Percentiles rank a stretch among this genome's conserved stretches.
These are phyloP conservation scores for Lactarius hengduanensis DNA, from an alignment of 768 basidiomycete genomes.

Conservation along the genomic window DNA sequence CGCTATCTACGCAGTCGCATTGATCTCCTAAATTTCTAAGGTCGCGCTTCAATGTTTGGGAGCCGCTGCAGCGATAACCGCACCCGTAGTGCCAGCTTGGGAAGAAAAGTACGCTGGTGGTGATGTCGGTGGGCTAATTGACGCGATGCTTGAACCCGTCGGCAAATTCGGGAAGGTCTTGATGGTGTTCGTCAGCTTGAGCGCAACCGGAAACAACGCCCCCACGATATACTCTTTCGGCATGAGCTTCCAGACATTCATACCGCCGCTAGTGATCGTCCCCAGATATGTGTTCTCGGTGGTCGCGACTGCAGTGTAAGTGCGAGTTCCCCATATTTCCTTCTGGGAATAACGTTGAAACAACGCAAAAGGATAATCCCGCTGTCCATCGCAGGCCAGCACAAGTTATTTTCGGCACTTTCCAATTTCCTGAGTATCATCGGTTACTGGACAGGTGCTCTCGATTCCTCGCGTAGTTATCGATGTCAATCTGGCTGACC, in stretches of 20 bases:
- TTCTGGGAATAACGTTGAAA: neutral
- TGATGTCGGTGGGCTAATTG: conserved; percentile 62
- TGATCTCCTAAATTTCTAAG: conserved; percentile 26
- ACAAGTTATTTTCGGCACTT: conserved; percentile 60
- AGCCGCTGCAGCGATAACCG: conserved; percentile 61
- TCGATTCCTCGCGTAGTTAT: neutral
- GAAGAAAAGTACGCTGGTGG: conserved; percentile 49
- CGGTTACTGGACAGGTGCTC: conserved; percentile 39
- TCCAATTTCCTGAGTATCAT: conserved; percentile 68
- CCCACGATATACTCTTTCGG: conserved; percentile 80
- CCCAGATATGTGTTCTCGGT: conserved; percentile 72
- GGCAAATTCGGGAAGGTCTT: conserved; percentile 71
- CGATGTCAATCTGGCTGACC: conserved; percentile 43
- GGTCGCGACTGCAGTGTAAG: conserved; percentile 64
- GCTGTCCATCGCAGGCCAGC: conserved; percentile 64
- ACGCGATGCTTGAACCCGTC: conserved; percentile 58
- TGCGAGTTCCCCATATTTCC: conserved; percentile 20
- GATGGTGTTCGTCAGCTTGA: conserved; percentile 69
- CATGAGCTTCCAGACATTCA: conserved; percentile 67
- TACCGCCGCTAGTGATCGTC: conserved; percentile 55
- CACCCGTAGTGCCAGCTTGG: conserved; percentile 57
- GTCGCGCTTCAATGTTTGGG: conserved; percentile 55
- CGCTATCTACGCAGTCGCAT: conserved; percentile 14
- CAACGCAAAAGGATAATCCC: conserved; percentile 53
- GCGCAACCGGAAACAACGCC: conserved; percentile 77